Base-by-base conservation (phyloP, 1,139 yeast genomes). In the Zygoascus meyerae region DNA sequence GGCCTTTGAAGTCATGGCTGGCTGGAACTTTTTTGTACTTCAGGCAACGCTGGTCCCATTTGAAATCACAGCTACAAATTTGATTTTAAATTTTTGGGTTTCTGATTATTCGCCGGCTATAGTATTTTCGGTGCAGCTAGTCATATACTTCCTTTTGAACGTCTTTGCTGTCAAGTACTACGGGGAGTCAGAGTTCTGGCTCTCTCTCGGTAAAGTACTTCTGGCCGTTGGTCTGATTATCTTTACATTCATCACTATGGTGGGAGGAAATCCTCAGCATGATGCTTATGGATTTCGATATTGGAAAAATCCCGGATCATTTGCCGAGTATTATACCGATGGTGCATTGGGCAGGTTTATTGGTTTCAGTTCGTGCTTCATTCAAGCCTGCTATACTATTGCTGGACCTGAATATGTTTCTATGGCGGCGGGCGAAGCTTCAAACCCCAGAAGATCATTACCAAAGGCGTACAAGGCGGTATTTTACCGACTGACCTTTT, bases 371-470 rank as follows among this genome's bases (percentile, higher is more conserved):
- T 77, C 79, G 1, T 80, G 86, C 51, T 60, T 84, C 42, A 83
- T 81, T 7, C 79, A 69, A 78, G 87, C 53, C 70, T 80, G 46
- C 55, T 85, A 82, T 64, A 80, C 89, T 10, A 77, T 84, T 54
- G 89, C 87, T 8, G 95, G 95, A 2, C 92, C 95, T 1, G 95
- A 86, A 63, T 85, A 85, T 59, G 78, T 86, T 53, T 76, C 89
- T 1, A 82, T 85, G 87, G 77, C 70, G 1, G 92, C 95, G 2
- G 92, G 90, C 50, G 95, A 86, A 64, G 82, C 87, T 2, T 69
- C 74, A 31, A 76, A 84, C 59, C 96, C 96, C 18, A 74, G 95
- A 50, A 77, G 77, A 55, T 80, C 78, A n/a, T 69, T 87, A 64
- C 92, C 92, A 17, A 74, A 72, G 40, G 95, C 95, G 2, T 86